These are phyloP conservation scores for Microcera coccophila DNA, from an alignment of 2,329 filamentous ascomycete genomes.

Conservation along the genomic window DNA sequence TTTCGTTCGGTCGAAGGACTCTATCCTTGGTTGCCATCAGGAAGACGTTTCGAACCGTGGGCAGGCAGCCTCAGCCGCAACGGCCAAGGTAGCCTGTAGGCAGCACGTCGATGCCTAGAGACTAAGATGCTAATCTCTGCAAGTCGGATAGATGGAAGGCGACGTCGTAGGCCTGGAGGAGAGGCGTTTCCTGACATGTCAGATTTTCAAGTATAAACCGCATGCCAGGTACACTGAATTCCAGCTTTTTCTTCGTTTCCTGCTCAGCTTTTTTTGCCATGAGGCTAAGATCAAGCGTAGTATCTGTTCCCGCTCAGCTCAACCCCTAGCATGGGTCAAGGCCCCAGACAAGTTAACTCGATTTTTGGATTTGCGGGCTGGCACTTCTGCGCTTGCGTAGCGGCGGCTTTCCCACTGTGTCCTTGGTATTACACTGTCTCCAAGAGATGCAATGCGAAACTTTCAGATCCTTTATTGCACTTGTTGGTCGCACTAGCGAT, in stretches of 20 bases:
- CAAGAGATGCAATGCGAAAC: slow-evolving; percentile 17
- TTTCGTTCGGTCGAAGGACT: no score
- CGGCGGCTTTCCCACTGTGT: slow-evolving; percentile 14
- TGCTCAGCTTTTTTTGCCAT: slow-evolving; percentile 20
- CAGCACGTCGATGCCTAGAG: no score
- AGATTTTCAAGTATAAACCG: slow-evolving; percentile 13
- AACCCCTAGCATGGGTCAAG: slow-evolving; percentile 17
- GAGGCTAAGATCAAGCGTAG: slow-evolving; percentile 26
- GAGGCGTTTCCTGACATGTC: no score
- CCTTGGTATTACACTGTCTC: slow-evolving; percentile 27
- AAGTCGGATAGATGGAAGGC: no score
- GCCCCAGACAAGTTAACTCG: slow-evolving; percentile 3
- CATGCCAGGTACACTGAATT: no score
- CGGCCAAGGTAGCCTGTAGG: no score
- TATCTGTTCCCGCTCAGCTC: slow-evolving; percentile 28
- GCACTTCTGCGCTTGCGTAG: slow-evolving; percentile 17
- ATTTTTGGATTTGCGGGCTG: slow-evolving; percentile 17
- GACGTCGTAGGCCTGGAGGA: no score
- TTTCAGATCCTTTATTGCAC: slow-evolving; percentile 20
- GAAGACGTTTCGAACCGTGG: no score
- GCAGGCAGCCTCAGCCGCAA: not conserved
- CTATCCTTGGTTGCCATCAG: no score
- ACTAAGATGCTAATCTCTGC: no score
- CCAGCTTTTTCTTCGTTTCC: slow-evolving; percentile 6
- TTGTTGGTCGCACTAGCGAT: slow-evolving; percentile 20